Conservation (phyloP, 2,329 filamentous ascomycete genomes). For the Ophiostoma sp. region DNA sequence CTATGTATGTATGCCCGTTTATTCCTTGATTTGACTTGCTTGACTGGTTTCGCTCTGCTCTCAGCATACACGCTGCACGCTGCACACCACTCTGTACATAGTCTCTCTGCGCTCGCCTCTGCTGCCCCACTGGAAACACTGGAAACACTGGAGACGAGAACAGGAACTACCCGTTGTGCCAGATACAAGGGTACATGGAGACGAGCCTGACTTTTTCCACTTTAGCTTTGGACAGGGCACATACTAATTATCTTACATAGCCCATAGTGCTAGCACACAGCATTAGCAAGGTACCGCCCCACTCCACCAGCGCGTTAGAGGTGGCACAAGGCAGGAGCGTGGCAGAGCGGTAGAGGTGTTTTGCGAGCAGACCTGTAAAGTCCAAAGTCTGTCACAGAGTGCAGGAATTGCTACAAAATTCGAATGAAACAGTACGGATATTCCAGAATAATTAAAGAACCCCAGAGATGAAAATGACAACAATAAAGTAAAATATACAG, state of each 20-base stretch:
- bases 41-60: not conserved
- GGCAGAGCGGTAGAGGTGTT: too few relatives aligned
- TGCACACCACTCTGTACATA: not conserved
- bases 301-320: conserved; percentile 12
- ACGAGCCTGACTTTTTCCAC: conserved; percentile 4
- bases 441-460: not conserved
- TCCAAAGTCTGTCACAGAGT: too few relatives aligned
- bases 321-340: not conserved
- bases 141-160: not conserved
- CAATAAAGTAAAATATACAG: not conserved
- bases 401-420: not conserved
- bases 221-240: conserved; percentile 3
- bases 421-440: not conserved
- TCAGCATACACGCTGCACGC: not conserved
- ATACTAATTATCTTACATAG: too few relatives aligned
- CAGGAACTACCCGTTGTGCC: conserved; percentile 8
- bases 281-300: conserved; percentile 13
- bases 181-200: not conserved
- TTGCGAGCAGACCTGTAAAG: too few relatives aligned
- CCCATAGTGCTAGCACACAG: not conserved
- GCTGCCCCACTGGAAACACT: not conserved
- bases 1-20: not conserved
- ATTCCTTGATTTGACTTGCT: not conserved
- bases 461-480: not conserved
- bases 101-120: not conserved